Evolutionary conservation across 1,284 basidiomycete species (phyloP).

Genomic region (Fomitopsis pinicola): DNA sequence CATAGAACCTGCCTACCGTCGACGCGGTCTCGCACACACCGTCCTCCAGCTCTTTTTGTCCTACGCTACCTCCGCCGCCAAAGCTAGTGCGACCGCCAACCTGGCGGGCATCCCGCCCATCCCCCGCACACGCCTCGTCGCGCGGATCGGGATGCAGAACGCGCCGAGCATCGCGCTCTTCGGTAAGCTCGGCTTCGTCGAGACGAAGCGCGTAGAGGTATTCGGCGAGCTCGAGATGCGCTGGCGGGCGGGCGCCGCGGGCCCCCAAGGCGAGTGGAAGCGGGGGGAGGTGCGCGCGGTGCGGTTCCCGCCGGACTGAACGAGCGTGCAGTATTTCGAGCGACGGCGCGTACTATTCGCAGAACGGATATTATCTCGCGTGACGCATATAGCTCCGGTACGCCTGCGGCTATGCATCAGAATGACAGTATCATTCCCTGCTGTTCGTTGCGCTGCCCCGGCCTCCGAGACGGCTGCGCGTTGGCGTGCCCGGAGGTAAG

Average conservation of each 20-base stretch:
- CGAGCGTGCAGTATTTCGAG: neutral
- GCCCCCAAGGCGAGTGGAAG: conserved; percentile 7
- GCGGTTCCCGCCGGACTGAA: neutral
- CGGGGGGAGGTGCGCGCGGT: neutral
- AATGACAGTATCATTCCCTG: too few relatives aligned
- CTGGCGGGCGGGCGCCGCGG: conserved; percentile 8
- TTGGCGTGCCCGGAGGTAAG: too few relatives aligned
- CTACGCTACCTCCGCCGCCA: conserved; percentile 44
- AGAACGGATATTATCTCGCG: too few relatives aligned
- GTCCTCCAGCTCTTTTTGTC: conserved; percentile 63
- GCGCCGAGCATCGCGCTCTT: conserved; percentile 57
- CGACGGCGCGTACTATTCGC: too few relatives aligned
- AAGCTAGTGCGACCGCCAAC: neutral
- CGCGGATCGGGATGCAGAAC: conserved; percentile 52
- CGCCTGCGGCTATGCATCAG: too few relatives aligned
- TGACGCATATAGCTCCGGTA: too few relatives aligned
- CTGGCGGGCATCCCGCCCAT: conserved; percentile 25
- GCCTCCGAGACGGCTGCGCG: too few relatives aligned
- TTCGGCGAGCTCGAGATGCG: conserved; percentile 77
- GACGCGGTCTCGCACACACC: conserved; percentile 65
- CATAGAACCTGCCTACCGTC: conserved; percentile 54
- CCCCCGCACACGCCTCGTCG: conserved; percentile 42
- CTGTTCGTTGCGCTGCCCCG: too few relatives aligned
- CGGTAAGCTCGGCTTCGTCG: conserved; percentile 61
- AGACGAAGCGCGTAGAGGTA: conserved; percentile 63